Conservation (phyloP, 1,284 basidiomycete species). For the Rhizoctonia solani region DNA sequence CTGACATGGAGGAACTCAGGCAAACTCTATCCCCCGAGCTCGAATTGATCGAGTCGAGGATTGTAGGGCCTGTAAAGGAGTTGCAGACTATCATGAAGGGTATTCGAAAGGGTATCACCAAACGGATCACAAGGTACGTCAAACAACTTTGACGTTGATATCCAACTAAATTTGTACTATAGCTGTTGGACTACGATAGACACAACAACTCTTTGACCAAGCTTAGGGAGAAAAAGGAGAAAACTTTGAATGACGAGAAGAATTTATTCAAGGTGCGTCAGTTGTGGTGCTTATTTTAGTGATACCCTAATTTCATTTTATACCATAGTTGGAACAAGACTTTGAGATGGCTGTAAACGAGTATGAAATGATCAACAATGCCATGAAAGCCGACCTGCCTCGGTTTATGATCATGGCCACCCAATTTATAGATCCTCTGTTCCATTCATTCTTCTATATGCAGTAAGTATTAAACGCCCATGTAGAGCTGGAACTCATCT, state of each 20-base stretch:
- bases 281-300: not conserved
- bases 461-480: slow-evolving; percentile 75
- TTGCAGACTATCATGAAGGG: slow-evolving; percentile 83
- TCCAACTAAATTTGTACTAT: slow-evolving; percentile 22
- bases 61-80: slow-evolving; percentile 88
- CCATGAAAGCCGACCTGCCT: slow-evolving; percentile 91
- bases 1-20: slow-evolving; percentile 82
- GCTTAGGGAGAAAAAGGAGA: slow-evolving; percentile 96
- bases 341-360: slow-evolving; percentile 94
- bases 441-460: slow-evolving; percentile 99
- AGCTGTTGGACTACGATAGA: slow-evolving; percentile 94
- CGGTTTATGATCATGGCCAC: slow-evolving; percentile 86
- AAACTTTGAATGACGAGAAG: slow-evolving; percentile 91
- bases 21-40: slow-evolving; percentile 84
- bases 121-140: slow-evolving; percentile 92
- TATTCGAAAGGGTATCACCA: slow-evolving; percentile 92
- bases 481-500: not conserved
- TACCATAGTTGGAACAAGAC: slow-evolving; percentile 88
- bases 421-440: slow-evolving; percentile 93
- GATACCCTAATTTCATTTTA: slow-evolving; percentile 35
- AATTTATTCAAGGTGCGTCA: slow-evolving; percentile 83
- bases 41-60: slow-evolving; percentile 90
- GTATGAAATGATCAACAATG: slow-evolving; percentile 94
- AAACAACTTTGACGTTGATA: not conserved
- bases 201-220: slow-evolving; percentile 96